Percentiles rank a stretch among this genome's conserved stretches.
Conservation (phyloP, 2,329 filamentous ascomycete species). For the Alternaria conjuncta region DNA sequence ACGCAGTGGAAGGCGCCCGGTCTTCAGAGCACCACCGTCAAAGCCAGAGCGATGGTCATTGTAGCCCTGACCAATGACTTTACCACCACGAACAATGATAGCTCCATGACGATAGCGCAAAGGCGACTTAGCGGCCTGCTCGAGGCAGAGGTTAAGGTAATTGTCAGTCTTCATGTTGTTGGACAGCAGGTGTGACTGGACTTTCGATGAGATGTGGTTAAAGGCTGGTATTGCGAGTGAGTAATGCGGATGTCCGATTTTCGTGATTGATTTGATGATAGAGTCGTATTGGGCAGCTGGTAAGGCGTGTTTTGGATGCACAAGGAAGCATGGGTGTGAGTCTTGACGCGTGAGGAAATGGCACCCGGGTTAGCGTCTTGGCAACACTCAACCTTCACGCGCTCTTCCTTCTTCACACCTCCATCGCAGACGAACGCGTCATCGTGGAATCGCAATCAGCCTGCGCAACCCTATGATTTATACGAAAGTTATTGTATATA, state of each 20-base stretch:
- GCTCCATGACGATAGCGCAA: conserved; percentile 60
- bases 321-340: background rate
- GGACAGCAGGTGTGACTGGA: background rate
- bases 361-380: conserved; percentile 11
- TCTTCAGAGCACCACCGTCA: conserved; percentile 59
- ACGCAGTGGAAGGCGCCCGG: conserved; percentile 46
- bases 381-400: background rate
- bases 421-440: background rate
- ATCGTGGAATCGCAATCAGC: background rate
- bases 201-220: background rate
- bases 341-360: background rate
- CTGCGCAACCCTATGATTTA: background rate
- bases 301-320: background rate
- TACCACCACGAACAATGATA: conserved; percentile 60
- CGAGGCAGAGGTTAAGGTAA: conserved; percentile 59
- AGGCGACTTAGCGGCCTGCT: conserved; percentile 59
- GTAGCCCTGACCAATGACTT: conserved; percentile 60
- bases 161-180: conserved; percentile 54
- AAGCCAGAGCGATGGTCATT: conserved; percentile 60
- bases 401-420: background rate
- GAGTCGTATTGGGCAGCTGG: background rate
- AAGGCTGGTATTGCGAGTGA: background rate
- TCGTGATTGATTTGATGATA: background rate
- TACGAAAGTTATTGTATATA: background rate
- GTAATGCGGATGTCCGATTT: background rate